Evolutionary conservation across 441 rosid species (phyloP).

Genomic region (Croton setiger): DNA sequence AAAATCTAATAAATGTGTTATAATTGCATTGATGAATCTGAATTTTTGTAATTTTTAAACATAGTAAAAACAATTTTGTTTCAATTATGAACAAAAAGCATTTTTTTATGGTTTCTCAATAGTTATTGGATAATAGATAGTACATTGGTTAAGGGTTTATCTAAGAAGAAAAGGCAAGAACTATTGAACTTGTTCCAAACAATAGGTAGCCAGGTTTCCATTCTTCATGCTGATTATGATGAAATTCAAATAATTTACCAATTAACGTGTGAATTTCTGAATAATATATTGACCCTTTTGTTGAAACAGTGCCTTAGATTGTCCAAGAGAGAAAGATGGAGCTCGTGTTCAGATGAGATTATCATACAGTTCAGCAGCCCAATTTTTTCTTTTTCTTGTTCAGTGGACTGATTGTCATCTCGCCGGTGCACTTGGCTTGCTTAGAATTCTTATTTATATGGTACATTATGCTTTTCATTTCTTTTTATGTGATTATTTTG

Average conservation of each 20-base stretch:
- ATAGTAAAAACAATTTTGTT: too few species aligned
- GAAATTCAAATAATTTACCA: too few species aligned
- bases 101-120: too few species aligned
- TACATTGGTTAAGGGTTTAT: too few species aligned
- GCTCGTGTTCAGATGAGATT: slow-evolving; percentile 73
- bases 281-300: not conserved
- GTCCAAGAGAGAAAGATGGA: slow-evolving; percentile 61
- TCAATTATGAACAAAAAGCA: too few species aligned
- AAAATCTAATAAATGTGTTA: not conserved
- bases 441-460: slow-evolving; percentile 61
- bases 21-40: not conserved
- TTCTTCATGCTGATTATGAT: too few species aligned
- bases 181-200: too few species aligned
- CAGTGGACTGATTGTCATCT: slow-evolving; percentile 75
- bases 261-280: not conserved
- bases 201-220: too few species aligned
- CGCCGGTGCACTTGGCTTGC: slow-evolving; percentile 71
- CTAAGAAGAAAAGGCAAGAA: too few species aligned
- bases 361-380: slow-evolving; percentile 68
- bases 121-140: too few species aligned
- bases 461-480: slow-evolving; percentile 23
- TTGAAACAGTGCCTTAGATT: slow-evolving; percentile 60
- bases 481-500: slow-evolving; percentile 3
- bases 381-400: slow-evolving; percentile 58
- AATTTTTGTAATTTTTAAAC: too few species aligned